These are phyloP conservation scores for Pistacia vera DNA, from an alignment of 345 rosid genomes.

Conservation along the genomic window DNA sequence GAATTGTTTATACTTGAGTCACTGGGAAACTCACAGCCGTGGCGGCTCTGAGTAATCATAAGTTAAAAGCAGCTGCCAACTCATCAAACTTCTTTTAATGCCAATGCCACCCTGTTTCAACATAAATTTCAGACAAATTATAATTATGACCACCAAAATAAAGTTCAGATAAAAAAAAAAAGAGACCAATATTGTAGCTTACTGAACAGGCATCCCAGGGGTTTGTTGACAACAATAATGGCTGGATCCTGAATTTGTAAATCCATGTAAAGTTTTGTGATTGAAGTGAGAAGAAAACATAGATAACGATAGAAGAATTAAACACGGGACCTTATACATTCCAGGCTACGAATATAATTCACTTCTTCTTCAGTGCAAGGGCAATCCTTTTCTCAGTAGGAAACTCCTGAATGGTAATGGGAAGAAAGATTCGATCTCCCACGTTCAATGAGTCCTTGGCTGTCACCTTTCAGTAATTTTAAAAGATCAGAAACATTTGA, in stretches of 20 bases:
- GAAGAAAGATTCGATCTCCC: slow-evolving; percentile 84
- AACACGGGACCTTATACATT: slow-evolving; percentile 69
- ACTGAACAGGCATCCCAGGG: slow-evolving; percentile 98
- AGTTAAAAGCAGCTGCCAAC: slow-evolving; percentile 62
- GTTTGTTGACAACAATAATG: slow-evolving; percentile 81
- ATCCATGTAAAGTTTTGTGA: slow-evolving; percentile 19
- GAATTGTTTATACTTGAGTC: background rate
- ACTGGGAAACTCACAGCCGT: slow-evolving; percentile 64
- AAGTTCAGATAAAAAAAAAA: background rate
- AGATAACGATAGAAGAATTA: slow-evolving; percentile 11
- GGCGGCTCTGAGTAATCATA: slow-evolving; percentile 70
- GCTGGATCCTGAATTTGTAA: slow-evolving; percentile 62
- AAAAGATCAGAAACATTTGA: slow-evolving; percentile 27
- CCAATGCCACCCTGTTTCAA: slow-evolving; percentile 79
- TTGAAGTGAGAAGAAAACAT: background rate
- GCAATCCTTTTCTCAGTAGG: slow-evolving; percentile 42
- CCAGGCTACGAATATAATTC: slow-evolving; percentile 61
- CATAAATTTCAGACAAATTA: background rate
- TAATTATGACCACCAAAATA: background rate
- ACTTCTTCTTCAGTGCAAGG: slow-evolving; percentile 61
- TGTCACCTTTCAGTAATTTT: slow-evolving; percentile 60
- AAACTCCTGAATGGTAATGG: slow-evolving; percentile 43
- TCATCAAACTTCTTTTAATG: slow-evolving; percentile 83
- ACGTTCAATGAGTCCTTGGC: slow-evolving; percentile 69
- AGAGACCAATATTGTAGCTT: slow-evolving; percentile 16